These are phyloP conservation scores for Phytophthora meadii DNA, from an alignment of 352 stramenopile species.

Conservation along the genomic window DNA sequence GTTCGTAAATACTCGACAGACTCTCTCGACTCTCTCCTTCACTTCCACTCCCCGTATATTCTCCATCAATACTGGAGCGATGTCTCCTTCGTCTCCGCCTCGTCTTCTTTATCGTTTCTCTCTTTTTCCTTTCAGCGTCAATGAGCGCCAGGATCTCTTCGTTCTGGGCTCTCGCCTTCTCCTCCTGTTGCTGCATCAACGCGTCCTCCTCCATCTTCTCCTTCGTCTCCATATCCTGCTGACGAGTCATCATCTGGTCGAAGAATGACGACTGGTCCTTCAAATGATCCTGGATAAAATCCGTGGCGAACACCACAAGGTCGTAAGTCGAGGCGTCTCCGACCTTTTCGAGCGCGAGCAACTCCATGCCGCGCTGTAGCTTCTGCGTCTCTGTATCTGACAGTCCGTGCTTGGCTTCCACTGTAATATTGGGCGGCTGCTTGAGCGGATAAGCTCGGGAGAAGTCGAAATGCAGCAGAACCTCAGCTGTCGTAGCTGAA, in stretches of 20 bases:
- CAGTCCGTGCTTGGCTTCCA: constrained; percentile 75
- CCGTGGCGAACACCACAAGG: constrained; percentile 80
- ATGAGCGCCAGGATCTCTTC: constrained; percentile 84
- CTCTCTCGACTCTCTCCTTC: constrained; percentile 39
- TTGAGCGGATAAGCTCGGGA: constrained; percentile 70
- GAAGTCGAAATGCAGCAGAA: constrained; percentile 81
- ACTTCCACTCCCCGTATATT: constrained; percentile 41
- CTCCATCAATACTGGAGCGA: constrained; percentile 66
- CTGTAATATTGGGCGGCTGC: constrained; percentile 68
- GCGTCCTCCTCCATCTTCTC: constrained; percentile 69
- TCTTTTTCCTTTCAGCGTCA: constrained; percentile 75
- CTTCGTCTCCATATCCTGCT: constrained; percentile 70
- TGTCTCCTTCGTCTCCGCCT: constrained; percentile 50
- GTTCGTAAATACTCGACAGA: constrained; percentile 46
- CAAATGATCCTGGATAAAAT: constrained; percentile 84
- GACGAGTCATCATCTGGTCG: constrained; percentile 87
- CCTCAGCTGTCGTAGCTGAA: constrained; percentile 57
- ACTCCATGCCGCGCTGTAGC: constrained; percentile 64
- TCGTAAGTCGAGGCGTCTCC: constrained; percentile 85
- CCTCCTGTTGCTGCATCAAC: constrained; percentile 60
- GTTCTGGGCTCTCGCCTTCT: constrained; percentile 69
- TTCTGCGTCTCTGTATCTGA: constrained; percentile 71
- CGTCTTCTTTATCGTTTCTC: constrained; percentile 70
- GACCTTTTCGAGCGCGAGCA: constrained; percentile 67
- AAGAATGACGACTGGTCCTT: constrained; percentile 90